Evolutionary conservation across 2,329 filamentous ascomycete species (phyloP).

Genomic region (Colletotrichum paranaense): DNA sequence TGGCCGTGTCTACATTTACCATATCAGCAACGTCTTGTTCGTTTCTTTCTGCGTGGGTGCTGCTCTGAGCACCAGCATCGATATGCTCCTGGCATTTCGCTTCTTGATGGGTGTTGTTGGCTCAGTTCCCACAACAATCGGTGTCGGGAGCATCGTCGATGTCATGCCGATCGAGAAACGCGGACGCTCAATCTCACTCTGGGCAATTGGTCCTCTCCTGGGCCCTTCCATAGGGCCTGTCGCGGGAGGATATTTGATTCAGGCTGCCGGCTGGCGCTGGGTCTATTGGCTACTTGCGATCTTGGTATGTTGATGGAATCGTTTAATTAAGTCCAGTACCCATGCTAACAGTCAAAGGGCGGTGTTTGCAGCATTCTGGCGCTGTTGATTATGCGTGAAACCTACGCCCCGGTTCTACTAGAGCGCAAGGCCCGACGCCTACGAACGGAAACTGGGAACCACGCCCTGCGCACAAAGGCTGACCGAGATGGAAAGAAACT

Average conservation of each 20-base stretch:
- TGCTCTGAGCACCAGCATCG: constrained; percentile 60
- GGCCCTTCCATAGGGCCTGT: constrained; percentile 57
- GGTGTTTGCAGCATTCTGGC: not conserved
- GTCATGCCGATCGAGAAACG: constrained; percentile 41
- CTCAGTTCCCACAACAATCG: constrained; percentile 67
- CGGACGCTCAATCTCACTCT: constrained; percentile 52
- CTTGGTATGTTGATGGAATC: constrained; percentile 40
- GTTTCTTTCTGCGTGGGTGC: constrained; percentile 55
- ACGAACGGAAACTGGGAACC: constrained; percentile 63
- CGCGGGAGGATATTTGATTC: constrained; percentile 54
- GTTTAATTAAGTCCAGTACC: not conserved
- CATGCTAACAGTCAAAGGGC: constrained; percentile 45
- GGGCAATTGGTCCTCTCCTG: constrained; percentile 54
- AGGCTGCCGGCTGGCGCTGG: constrained; percentile 59
- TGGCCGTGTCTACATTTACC: constrained; percentile 50
- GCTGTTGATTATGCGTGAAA: not conserved
- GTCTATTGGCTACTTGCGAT: constrained; percentile 60
- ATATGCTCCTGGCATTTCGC: constrained; percentile 67
- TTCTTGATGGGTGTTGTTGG: constrained; percentile 73
- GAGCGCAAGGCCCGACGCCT: constrained; percentile 41
- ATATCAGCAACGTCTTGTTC: constrained; percentile 47
- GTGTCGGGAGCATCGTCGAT: constrained; percentile 16
- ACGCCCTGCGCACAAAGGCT: constrained; percentile 65
- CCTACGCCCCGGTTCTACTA: too few species aligned
- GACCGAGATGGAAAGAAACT: constrained; percentile 51